Conservation (phyloP, 345 rosid genomes). For the Citrus australasica region DNA sequence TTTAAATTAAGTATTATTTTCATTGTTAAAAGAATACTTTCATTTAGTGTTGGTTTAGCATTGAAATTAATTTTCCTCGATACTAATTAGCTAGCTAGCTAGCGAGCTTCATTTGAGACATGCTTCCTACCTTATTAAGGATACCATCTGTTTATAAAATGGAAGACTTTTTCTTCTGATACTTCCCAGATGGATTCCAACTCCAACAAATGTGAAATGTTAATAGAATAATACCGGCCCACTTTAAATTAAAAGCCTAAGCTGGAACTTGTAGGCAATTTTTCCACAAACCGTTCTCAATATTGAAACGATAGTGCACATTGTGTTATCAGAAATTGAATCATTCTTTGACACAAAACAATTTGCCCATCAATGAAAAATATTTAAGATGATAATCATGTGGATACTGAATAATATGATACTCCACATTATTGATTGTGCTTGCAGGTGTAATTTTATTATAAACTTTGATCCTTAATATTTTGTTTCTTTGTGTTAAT, state of each 20-base stretch:
- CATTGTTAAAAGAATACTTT: background rate
- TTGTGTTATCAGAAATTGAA: background rate
- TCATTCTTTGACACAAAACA: constrained; percentile 2
- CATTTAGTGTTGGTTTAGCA: background rate
- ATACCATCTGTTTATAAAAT: constrained; percentile 22
- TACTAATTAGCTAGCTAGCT: background rate
- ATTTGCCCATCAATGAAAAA: background rate
- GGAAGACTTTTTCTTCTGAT: constrained; percentile 4
- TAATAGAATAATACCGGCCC: background rate
- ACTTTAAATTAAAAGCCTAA: constrained; percentile 26
- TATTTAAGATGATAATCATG: too few relatives aligned
- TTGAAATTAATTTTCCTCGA: background rate
- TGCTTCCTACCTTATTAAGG: constrained; percentile 33
- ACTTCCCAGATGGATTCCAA: constrained; percentile 33
- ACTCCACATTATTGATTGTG: constrained; percentile 12
- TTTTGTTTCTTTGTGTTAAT: too few relatives aligned
- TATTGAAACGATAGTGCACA: background rate
- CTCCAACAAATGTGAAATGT: constrained; percentile 15
- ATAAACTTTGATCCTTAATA: background rate
- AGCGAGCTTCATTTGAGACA: background rate
- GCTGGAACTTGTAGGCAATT: constrained; percentile 12
- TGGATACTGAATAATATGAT: too few relatives aligned
- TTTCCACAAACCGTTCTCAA: background rate
- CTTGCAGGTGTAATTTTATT: background rate
- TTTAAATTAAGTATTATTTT: background rate